These are phyloP conservation scores for Phytophthora cactorum DNA, from an alignment of 352 stramenopile species.

Conservation along the genomic window DNA sequence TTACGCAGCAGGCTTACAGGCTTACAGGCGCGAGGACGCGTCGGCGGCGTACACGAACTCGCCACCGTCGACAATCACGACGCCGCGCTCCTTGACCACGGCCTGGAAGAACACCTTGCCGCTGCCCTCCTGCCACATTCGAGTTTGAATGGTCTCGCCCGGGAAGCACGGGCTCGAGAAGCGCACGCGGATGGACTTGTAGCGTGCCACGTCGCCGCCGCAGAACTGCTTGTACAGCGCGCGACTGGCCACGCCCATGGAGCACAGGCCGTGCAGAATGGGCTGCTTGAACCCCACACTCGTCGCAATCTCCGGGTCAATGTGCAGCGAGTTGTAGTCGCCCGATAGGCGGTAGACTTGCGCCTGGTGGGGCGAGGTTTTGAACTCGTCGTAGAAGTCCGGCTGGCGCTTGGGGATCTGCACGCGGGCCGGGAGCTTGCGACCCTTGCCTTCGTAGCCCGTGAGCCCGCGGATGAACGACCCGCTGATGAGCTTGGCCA, in stretches of 20 bases:
- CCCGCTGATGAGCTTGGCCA: slow-evolving; percentile 78
- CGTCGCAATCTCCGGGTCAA: slow-evolving; percentile 87
- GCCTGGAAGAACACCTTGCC: slow-evolving; percentile 77
- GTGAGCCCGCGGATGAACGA: slow-evolving; percentile 86
- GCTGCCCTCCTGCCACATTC: slow-evolving; percentile 71
- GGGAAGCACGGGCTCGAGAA: slow-evolving; percentile 89
- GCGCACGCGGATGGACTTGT: slow-evolving; percentile 89
- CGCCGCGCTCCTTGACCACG: slow-evolving; percentile 74
- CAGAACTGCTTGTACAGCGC: slow-evolving; percentile 86
- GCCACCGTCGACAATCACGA: slow-evolving; percentile 80
- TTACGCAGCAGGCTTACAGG: too few relatives aligned
- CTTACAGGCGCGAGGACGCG: slow-evolving; percentile 35
- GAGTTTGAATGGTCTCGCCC: slow-evolving; percentile 88
- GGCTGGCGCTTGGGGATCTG: slow-evolving; percentile 77
- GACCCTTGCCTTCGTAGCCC: slow-evolving; percentile 74
- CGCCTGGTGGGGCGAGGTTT: slow-evolving; percentile 76
- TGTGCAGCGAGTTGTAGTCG: slow-evolving; percentile 96
- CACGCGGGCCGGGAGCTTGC: slow-evolving; percentile 68
- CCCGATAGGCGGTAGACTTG: slow-evolving; percentile 94
- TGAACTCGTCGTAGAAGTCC: slow-evolving; percentile 67
- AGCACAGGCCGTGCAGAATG: slow-evolving; percentile 95
- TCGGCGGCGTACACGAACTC: slow-evolving; percentile 66
- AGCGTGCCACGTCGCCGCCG: slow-evolving; percentile 62
- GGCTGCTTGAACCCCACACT: slow-evolving; percentile 82
- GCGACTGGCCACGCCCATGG: slow-evolving; percentile 86